Conservation (phyloP, 2,329 filamentous ascomycete species). For the Zelopaecilomyces penicillatus region DNA sequence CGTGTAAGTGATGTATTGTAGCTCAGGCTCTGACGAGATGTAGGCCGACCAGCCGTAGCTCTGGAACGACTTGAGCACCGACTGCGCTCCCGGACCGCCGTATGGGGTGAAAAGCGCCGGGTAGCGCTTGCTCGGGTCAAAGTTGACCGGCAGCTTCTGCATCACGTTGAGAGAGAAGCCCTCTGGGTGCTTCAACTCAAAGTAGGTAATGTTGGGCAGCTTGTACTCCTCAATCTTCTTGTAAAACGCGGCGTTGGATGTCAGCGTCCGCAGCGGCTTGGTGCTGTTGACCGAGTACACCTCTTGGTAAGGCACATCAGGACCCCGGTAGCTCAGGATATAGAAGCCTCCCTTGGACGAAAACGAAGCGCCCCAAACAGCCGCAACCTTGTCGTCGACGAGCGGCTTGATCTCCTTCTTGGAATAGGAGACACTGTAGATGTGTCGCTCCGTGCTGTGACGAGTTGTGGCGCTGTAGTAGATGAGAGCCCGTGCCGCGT, state of each 20-base stretch:
- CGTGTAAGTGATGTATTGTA: conserved; percentile 59
- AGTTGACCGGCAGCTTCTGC: conserved; percentile 57
- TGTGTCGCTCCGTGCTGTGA: conserved; percentile 58
- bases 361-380: conserved; percentile 57
- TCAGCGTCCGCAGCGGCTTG: conserved; percentile 48
- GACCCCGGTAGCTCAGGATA: conserved; percentile 55
- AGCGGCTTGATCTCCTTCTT: conserved; percentile 47
- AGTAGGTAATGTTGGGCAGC: conserved; percentile 56
- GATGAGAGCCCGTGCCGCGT: conserved; percentile 45
- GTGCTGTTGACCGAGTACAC: conserved; percentile 49
- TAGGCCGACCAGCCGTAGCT: conserved; percentile 52
- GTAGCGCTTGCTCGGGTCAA: conserved; percentile 54
- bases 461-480: conserved; percentile 59
- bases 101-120: conserved; percentile 60
- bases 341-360: conserved; percentile 55
- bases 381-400: conserved; percentile 51
- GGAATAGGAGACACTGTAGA: conserved; percentile 57
- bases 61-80: conserved; percentile 49
- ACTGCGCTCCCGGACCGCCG: conserved; percentile 57
- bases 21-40: conserved; percentile 57
- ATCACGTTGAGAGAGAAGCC: conserved; percentile 56
- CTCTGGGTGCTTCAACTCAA: conserved; percentile 52
- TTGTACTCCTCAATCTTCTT: conserved; percentile 49
- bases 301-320: conserved; percentile 61
- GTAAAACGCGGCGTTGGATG: conserved; percentile 50